phyloP scores from a whole-genome alignment of 129 eudicot species.

The Scalesia atractyloides region DNA sequence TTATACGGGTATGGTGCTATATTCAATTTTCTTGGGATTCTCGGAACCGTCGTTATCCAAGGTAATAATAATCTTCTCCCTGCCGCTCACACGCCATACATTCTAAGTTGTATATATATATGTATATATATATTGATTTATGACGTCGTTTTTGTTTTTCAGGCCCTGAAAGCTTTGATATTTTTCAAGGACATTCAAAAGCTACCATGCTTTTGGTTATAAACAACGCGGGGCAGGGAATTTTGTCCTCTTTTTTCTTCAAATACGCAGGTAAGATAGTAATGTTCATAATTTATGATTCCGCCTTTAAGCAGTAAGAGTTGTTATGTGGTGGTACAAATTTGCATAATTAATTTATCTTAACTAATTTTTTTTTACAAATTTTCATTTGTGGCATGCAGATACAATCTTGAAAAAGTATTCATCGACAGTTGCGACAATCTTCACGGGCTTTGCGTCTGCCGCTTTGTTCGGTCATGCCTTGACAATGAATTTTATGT shows the following conservation, averaged over 20 bases:
- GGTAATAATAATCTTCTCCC: conserved; percentile 42
- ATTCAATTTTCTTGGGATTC: conserved; percentile 87
- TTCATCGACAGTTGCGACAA: conserved; percentile 97
- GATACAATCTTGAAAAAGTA: conserved; percentile 97
- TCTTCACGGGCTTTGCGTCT: conserved; percentile 96
- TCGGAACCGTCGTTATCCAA: conserved; percentile 71
- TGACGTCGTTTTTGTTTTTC: conserved; percentile 17
- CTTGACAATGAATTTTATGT: conserved; percentile 77
- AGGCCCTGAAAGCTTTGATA: conserved; percentile 92
- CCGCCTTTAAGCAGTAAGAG: not conserved
- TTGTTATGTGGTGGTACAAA: not conserved
- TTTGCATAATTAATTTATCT: not conserved
- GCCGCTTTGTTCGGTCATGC: conserved; percentile 89
- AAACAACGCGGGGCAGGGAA: conserved; percentile 96
- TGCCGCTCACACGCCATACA: not conserved
- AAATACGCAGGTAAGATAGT: conserved; percentile 90
- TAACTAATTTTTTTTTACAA: not conserved
- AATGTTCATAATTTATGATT: not conserved
- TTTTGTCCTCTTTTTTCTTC: conserved; percentile 96
- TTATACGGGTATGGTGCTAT: conserved; percentile 97
- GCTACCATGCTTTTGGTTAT: conserved; percentile 88
- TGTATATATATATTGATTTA: not conserved
- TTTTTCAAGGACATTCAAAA: conserved; percentile 88
- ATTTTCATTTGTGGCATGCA: conserved; percentile 33
- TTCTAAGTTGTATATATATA: not conserved